Conservation (phyloP, 768 basidiomycete species). For the Suillus plorans region DNA sequence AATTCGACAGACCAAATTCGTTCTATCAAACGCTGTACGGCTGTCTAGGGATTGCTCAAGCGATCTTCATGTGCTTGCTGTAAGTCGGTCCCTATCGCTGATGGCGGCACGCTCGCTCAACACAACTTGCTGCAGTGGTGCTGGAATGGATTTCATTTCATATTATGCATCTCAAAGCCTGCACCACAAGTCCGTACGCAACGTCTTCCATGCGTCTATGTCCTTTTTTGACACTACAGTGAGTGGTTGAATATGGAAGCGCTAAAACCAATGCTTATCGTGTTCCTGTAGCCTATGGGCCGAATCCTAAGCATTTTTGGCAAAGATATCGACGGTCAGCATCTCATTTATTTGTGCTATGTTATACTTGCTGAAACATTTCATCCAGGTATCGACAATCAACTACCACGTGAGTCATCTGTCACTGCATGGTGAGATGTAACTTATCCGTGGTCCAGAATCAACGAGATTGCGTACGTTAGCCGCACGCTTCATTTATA, state of each 20-base stretch:
- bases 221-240: slow-evolving; percentile 75
- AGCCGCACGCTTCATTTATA: background rate
- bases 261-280: background rate
- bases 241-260: slow-evolving; percentile 6
- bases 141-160: slow-evolving; percentile 54
- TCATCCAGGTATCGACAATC: slow-evolving; percentile 43
- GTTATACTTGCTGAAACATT: background rate
- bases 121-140: slow-evolving; percentile 37
- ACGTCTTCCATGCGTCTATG: slow-evolving; percentile 72
- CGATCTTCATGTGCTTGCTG: slow-evolving; percentile 58
- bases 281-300: slow-evolving; percentile 46
- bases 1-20: slow-evolving; percentile 47
- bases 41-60: slow-evolving; percentile 56
- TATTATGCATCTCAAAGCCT: slow-evolving; percentile 62
- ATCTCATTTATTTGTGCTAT: too few relatives aligned
- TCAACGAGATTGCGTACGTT: slow-evolving; percentile 53
- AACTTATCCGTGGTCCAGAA: slow-evolving; percentile 31
- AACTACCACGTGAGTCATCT: slow-evolving; percentile 47
- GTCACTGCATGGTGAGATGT: background rate
- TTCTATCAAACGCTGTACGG: slow-evolving; percentile 70
- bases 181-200: slow-evolving; percentile 53
- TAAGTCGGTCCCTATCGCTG: slow-evolving; percentile 27
- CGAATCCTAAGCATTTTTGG: slow-evolving; percentile 63
- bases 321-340: slow-evolving; percentile 62
- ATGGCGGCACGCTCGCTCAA: background rate